A percentile compares a stretch with the other conserved stretches of the same genome.
phyloP scores from a whole-genome alignment of 1,139 yeast genomes.

The Yarrowia galli region DNA sequence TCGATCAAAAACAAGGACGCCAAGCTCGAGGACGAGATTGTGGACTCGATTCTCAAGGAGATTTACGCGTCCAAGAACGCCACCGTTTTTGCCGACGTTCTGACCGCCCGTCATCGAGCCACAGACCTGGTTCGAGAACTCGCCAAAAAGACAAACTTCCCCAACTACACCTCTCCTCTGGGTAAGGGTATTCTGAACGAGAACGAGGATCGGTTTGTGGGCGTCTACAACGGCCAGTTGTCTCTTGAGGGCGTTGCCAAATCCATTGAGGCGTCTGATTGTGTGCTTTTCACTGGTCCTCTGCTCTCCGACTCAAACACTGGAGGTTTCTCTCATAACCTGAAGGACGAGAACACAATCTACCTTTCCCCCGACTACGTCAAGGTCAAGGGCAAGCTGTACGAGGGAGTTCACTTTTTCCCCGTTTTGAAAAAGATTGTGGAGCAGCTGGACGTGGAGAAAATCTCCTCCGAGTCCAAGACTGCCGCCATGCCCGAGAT shows the following conservation, averaged over 20 bases:
- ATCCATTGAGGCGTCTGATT: constrained; percentile 51
- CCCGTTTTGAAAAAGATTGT: constrained; percentile 57
- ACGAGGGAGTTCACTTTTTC: constrained; percentile 55
- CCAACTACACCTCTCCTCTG: constrained; percentile 57
- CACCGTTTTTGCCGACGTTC: constrained; percentile 69
- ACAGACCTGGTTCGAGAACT: constrained; percentile 56
- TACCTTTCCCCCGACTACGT: constrained; percentile 57
- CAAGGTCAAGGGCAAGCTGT: constrained; percentile 54
- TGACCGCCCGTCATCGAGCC: constrained; percentile 63
- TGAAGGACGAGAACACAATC: constrained; percentile 51
- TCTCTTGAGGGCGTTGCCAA: constrained; percentile 57
- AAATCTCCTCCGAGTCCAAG: constrained; percentile 46
- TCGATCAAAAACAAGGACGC: constrained; percentile 49
- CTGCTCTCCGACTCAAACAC: constrained; percentile 55
- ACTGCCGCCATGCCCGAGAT: constrained; percentile 44
- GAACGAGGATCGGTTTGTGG: constrained; percentile 62
- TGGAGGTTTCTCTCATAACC: constrained; percentile 54
- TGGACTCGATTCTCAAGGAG: constrained; percentile 57
- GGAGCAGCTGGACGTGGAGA: constrained; percentile 49
- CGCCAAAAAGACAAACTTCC: constrained; percentile 56
- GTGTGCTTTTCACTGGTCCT: constrained; percentile 54
- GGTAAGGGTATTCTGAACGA: constrained; percentile 73
- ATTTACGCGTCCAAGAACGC: constrained; percentile 65
- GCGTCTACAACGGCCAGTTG: constrained; percentile 65
- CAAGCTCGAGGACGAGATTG: constrained; percentile 53